Evolutionary conservation across 305 asterid species (phyloP).

Genomic region (Caryopteris hybrid): DNA sequence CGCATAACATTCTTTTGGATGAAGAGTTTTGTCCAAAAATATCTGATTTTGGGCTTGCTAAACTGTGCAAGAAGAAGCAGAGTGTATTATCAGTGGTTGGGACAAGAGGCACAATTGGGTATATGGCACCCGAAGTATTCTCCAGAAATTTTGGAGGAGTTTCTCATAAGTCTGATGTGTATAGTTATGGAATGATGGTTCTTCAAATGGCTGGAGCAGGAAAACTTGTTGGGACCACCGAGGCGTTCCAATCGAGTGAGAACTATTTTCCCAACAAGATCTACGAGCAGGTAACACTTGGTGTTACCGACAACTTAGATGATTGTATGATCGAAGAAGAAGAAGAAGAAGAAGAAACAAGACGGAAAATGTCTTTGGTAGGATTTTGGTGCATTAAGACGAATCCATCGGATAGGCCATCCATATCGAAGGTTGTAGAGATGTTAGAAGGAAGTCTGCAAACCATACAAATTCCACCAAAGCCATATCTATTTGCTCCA

Average conservation of each 20-base stretch:
- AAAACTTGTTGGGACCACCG: conserved; percentile 6
- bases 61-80: conserved; percentile 33
- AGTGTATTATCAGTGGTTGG: conserved; percentile 33
- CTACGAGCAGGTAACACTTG: conserved; percentile 28
- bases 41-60: conserved; percentile 58
- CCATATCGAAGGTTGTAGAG: conserved; percentile 23
- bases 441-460: conserved; percentile 29
- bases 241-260: conserved; percentile 23
- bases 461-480: conserved; percentile 27
- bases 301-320: background rate
- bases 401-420: conserved; percentile 19
- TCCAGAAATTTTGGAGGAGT: conserved; percentile 36
- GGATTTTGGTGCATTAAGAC: conserved; percentile 38
- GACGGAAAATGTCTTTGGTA: conserved; percentile 18
- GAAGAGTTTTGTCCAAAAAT: conserved; percentile 45
- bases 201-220: conserved; percentile 52
- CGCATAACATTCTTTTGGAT: conserved; percentile 33
- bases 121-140: conserved; percentile 50
- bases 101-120: conserved; percentile 47
- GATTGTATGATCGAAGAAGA: conserved; percentile 17
- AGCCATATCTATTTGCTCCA: conserved; percentile 12
- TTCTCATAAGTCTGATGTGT: conserved; percentile 56
- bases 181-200: conserved; percentile 61
- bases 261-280: conserved; percentile 42
- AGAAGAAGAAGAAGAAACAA: conserved; percentile 22